Conservation (phyloP, 306 rosid genomes). For the Leucaena leucocephala region DNA sequence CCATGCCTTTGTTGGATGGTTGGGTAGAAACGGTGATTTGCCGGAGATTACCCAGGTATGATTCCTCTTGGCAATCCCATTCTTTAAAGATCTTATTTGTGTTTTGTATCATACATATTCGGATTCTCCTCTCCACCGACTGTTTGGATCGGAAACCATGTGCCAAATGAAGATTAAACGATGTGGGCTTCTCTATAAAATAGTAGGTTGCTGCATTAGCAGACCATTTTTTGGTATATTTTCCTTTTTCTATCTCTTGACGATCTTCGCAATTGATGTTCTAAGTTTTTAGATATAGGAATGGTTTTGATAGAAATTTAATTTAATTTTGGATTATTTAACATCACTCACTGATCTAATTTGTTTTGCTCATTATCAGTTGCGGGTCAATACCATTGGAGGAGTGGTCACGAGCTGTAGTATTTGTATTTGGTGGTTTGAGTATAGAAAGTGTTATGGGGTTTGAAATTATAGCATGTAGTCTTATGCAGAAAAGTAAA, state of each 20-base stretch:
- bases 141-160: too few relatives aligned
- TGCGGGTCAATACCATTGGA: slow-evolving; percentile 90
- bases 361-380: slow-evolving; percentile 22
- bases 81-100: too few relatives aligned
- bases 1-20: too few relatives aligned
- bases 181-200: slow-evolving; percentile 11
- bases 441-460: slow-evolving; percentile 97
- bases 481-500: slow-evolving; percentile 1
- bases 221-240: background rate
- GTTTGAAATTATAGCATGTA: slow-evolving; percentile 49
- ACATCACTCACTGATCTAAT: slow-evolving; percentile 34
- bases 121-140: too few relatives aligned
- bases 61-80: too few relatives aligned
- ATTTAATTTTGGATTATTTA: background rate
- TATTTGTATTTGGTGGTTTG: slow-evolving; percentile 95
- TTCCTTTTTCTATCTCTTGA: slow-evolving; percentile 16
- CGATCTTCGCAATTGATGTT: background rate
- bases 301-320: slow-evolving; percentile 13
- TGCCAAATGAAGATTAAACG: too few relatives aligned
- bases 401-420: slow-evolving; percentile 98
- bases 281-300: slow-evolving; percentile 5
- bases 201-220: slow-evolving; percentile 29
- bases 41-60: too few relatives aligned
- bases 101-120: too few relatives aligned
- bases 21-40: too few relatives aligned